phyloP scores from a whole-genome alignment of 768 basidiomycete genomes.

The Trametes villosa region DNA sequence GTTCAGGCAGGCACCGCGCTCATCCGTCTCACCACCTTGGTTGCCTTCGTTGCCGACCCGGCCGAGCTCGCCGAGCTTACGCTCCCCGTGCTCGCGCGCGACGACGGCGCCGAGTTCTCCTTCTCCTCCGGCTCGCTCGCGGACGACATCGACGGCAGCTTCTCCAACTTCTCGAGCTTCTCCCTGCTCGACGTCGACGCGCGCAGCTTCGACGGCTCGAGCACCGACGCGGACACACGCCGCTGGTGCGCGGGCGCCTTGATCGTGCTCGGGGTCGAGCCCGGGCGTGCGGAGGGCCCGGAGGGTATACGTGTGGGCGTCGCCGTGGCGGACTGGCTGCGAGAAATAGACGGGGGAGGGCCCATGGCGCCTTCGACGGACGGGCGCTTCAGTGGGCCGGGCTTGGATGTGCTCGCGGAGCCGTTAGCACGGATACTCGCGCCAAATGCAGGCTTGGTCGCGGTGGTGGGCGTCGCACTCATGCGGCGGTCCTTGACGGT shows the following conservation, averaged over 20 bases:
- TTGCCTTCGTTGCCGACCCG: conserved; percentile 3
- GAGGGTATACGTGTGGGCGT: conserved; percentile 31
- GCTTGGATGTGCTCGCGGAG: conserved; percentile 21
- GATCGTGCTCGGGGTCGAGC: conserved; percentile 27
- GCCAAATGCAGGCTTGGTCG: conserved; percentile 45
- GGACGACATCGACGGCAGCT: conserved; percentile 38
- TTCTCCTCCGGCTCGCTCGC: conserved; percentile 59
- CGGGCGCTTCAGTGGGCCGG: conserved; percentile 20
- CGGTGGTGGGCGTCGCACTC: conserved; percentile 40
- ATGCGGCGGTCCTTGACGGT: conserved; percentile 41
- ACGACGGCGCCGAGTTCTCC: conserved; percentile 38
- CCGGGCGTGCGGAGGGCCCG: conserved; percentile 17
- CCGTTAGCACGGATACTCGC: conserved; percentile 55
- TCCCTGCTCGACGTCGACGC: conserved; percentile 38
- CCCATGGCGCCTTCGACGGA: conserved; percentile 51
- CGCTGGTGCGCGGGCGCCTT: conserved; percentile 22
- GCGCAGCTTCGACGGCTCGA: conserved; percentile 40
- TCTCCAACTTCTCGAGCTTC: conserved; percentile 20
- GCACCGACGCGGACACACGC: conserved; percentile 29
- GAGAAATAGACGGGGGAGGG: conserved; percentile 43
- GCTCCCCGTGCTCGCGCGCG: conserved; percentile 13
- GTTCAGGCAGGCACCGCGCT: conserved; percentile 28
- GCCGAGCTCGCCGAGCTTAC: conserved; percentile 14
- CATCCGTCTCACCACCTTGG: conserved; percentile 26
- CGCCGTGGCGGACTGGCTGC: conserved; percentile 15